Evolutionary conservation across 345 rosid species (phyloP), one percentile per base, ranked within the genome.

Genomic region (Rhizophora mangle): DNA sequence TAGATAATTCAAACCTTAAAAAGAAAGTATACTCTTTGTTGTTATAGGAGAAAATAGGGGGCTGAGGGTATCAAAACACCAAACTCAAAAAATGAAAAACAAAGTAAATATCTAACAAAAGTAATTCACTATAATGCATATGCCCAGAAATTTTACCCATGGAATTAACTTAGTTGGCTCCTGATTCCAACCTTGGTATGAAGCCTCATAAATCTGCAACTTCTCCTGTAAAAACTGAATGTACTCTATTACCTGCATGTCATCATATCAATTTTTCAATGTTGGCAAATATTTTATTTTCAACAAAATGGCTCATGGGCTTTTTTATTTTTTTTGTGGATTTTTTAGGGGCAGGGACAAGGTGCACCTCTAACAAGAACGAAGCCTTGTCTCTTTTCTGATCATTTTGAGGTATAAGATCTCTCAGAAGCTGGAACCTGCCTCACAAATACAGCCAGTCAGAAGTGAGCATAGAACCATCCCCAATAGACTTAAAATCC

Each of bases 331-430:
- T 3, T 2, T 0, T 2, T 13, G 49, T 15, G 5, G 19, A 5
- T 2, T 0, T 15, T 43, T 43, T 18, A 13, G 4, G 16, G 49
- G 5, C 5, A 15, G 46, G 46, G 46, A 39, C 1, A 39, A 39
- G 16, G 32, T 65, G 49, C 64, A 76, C 80, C 80, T 77, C 80
- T 58, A 72, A 68, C 67, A 77, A 68, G 72, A 77, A 64, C 19
- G 80, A 77, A 52, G 80, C 80, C 31, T 77, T 77, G 21, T 77
- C 80, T 54, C 76, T 77, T 64, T 77, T 77, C 63, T 77, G 80
- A 68, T 77, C 80, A 77, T 72, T 72, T 52, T 77, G 80, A 56
- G 80, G 80, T 21, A 77, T 68, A 19, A 77, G 69, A 24, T 72
- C 58, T 36, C 80, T 72, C 69, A 77, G 60, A 62, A 72, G 60